Percentiles rank a stretch among this genome's conserved stretches.
phyloP scores from a whole-genome alignment of 495 filamentous ascomycete species.

The Talaromyces liani region DNA sequence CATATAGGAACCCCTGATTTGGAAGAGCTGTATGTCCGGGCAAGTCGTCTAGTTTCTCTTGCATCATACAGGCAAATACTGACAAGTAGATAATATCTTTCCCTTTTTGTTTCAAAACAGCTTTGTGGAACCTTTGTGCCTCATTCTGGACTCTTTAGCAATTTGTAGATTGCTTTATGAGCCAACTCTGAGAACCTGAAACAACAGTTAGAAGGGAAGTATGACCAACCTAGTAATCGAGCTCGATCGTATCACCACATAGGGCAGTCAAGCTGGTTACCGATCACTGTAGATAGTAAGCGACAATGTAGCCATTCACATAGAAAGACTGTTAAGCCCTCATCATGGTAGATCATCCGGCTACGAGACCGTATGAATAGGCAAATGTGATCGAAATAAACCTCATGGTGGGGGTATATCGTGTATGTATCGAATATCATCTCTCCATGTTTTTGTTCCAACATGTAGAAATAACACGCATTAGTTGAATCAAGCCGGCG shows the following conservation, averaged over 20 bases:
- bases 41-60: not conserved
- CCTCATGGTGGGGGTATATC: not conserved
- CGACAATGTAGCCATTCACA: not conserved
- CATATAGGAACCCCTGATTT: not conserved
- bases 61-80: not conserved
- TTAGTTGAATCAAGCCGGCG: conserved; percentile 25
- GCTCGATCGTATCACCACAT: not conserved
- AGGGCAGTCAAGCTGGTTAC: not conserved
- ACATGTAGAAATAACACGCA: not conserved
- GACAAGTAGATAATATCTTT: not conserved
- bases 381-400: not conserved
- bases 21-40: not conserved
- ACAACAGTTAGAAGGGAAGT: not conserved
- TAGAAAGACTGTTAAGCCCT: not conserved
- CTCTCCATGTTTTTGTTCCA: not conserved
- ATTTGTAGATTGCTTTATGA: not conserved
- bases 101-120: not conserved
- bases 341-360: not conserved
- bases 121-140: not conserved
- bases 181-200: not conserved
- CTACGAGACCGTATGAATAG: not conserved
- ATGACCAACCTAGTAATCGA: conserved; percentile 2
- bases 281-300: not conserved
- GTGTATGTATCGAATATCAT: not conserved
- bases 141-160: not conserved